A percentile compares a stretch with the other conserved stretches of the same genome.
Evolutionary conservation across 2,329 filamentous ascomycete genomes (phyloP).

Genomic region (Sphaerulina musiva): DNA sequence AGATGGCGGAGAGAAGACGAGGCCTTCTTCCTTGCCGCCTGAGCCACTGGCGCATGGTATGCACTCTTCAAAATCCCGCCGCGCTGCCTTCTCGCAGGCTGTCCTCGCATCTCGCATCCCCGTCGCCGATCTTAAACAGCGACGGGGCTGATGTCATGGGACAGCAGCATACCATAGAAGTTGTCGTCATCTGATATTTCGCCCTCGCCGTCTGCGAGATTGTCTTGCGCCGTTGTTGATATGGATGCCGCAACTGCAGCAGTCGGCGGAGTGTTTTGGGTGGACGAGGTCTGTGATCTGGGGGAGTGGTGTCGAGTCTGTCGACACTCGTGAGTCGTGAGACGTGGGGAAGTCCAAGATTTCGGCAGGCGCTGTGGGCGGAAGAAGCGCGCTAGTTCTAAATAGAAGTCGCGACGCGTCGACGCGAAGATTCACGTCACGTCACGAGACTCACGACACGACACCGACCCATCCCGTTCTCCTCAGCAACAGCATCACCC

Average conservation of each 20-base stretch:
- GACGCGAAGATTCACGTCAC: neutral
- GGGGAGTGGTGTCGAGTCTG: neutral
- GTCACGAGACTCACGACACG: neutral
- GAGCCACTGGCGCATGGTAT: conserved; percentile 5
- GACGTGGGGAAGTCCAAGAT: neutral
- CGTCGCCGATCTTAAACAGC: conserved; percentile 15
- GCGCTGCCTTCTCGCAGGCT: conserved; percentile 5
- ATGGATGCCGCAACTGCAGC: neutral
- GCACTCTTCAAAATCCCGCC: conserved; percentile 3
- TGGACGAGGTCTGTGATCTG: no score
- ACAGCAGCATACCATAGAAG: conserved; percentile 37
- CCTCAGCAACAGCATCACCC: neutral
- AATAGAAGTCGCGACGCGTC: neutral
- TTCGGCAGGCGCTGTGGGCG: no score
- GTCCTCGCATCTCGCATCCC: conserved; percentile 4
- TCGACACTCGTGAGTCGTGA: no score
- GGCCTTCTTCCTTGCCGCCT: conserved; percentile 4
- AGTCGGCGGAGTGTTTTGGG: neutral
- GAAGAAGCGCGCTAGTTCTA: no score
- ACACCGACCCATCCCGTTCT: neutral
- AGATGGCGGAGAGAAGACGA: neutral
- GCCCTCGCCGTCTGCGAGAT: conserved; percentile 11
- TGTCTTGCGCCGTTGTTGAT: conserved; percentile 4
- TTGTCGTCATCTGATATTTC: conserved; percentile 39
- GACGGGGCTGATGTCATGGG: neutral